phyloP scores from a whole-genome alignment of 306 rosid genomes.

The Pterocarpus macrocarpus region DNA sequence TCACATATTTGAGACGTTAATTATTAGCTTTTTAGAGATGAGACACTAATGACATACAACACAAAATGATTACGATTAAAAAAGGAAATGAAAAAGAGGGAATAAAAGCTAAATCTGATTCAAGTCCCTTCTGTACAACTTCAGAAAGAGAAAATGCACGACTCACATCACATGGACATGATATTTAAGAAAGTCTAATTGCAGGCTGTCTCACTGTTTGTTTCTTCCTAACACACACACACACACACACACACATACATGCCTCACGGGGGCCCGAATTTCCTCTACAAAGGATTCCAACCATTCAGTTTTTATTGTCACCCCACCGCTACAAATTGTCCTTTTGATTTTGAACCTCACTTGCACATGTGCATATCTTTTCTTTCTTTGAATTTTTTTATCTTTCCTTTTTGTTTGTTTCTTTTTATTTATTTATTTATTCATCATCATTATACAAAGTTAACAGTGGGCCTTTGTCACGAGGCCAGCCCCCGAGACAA shows the following conservation, averaged over 20 bases:
- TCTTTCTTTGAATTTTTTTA: not conserved
- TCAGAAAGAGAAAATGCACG: constrained; percentile 25
- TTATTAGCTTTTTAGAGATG: constrained; percentile 3
- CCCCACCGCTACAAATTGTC: constrained; percentile 30
- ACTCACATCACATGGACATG: constrained; percentile 30
- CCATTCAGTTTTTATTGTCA: not conserved
- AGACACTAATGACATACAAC: constrained; percentile 9
- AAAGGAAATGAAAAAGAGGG: not conserved
- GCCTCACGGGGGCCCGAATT: not conserved
- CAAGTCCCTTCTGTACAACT: constrained; percentile 42
- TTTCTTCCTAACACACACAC: not conserved
- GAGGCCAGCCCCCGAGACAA: constrained; percentile 50
- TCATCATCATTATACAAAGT: not conserved
- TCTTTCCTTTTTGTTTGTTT: too few relatives aligned
- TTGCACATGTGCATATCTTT: not conserved
- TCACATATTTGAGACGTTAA: constrained; percentile 9
- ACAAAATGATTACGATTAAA: not conserved
- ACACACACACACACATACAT: not conserved
- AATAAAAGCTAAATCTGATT: constrained; percentile 33
- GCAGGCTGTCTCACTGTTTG: constrained; percentile 28
- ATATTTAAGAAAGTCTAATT: constrained; percentile 17
- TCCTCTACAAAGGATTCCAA: not conserved
- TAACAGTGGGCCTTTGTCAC: not conserved
- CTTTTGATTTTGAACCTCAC: constrained; percentile 7
- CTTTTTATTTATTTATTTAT: not conserved